A percentile compares a stretch with the other conserved stretches of the same genome.
These are phyloP conservation scores for Geranium brycei DNA, from an alignment of 345 rosid species.

Conservation along the genomic window DNA sequence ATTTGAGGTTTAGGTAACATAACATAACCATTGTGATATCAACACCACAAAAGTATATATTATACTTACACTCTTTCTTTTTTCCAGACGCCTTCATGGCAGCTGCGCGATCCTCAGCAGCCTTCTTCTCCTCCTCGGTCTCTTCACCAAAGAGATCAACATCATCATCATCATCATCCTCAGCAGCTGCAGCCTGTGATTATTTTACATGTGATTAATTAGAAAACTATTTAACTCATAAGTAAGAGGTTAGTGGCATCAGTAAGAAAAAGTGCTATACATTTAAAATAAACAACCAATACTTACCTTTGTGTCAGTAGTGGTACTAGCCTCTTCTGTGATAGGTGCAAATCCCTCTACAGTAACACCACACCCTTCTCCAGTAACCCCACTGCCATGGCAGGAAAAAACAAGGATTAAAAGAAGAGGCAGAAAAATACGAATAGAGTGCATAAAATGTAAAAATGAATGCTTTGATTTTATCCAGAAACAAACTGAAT, in stretches of 20 bases:
- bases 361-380: constrained; percentile 66
- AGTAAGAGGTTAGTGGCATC: background rate
- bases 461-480: no score
- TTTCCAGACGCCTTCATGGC: constrained; percentile 13
- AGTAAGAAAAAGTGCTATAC: background rate
- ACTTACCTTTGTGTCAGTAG: constrained; percentile 55
- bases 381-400: constrained; percentile 56
- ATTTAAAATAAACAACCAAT: background rate
- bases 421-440: background rate
- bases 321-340: constrained; percentile 13
- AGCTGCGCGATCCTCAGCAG: constrained; percentile 19
- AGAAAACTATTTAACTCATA: background rate
- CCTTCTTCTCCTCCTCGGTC: constrained; percentile 20
- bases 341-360: constrained; percentile 52
- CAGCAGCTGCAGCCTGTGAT: constrained; percentile 18
- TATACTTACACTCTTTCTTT: constrained; percentile 16
- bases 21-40: no score
- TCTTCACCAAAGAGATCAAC: constrained; percentile 21
- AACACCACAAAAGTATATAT: background rate
- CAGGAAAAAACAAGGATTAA: background rate
- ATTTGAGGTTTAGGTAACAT: background rate
- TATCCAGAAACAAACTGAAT: no score
- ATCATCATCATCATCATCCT: constrained; percentile 9
- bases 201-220: background rate
- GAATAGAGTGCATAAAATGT: background rate